Conservation (phyloP, 768 basidiomycete genomes). For the Leccinum barrowsii region DNA sequence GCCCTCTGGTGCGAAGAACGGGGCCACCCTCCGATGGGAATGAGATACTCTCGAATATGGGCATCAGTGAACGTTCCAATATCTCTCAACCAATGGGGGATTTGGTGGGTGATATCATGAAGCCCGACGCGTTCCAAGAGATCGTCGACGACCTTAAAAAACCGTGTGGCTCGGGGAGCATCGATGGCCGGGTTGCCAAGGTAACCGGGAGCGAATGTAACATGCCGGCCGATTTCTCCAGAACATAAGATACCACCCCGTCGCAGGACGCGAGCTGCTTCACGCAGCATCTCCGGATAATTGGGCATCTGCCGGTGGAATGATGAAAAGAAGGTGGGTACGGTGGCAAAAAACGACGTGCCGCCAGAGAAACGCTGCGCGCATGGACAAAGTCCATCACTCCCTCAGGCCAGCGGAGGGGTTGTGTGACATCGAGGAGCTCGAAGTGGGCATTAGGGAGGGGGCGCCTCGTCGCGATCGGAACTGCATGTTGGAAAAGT, state of each 20-base stretch:
- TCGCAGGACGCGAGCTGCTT: slow-evolving; percentile 61
- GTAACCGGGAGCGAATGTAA: slow-evolving; percentile 37
- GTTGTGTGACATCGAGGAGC: slow-evolving; percentile 57
- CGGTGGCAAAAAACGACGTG: slow-evolving; percentile 32
- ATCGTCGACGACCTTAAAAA: slow-evolving; percentile 41
- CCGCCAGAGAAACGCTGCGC: slow-evolving; percentile 56
- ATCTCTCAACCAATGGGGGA: too few species aligned
- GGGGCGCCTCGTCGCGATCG: slow-evolving; percentile 65
- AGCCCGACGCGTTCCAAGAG: slow-evolving; percentile 34
- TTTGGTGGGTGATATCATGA: too few species aligned
- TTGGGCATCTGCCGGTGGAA: slow-evolving; percentile 46
- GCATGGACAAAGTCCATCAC: slow-evolving; percentile 68
- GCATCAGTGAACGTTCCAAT: slow-evolving; percentile 23
- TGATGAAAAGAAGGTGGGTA: slow-evolving; percentile 13
- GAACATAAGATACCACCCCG: slow-evolving; percentile 71
- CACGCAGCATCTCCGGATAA: slow-evolving; percentile 50
- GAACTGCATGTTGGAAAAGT: slow-evolving; percentile 42
- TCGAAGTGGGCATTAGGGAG: slow-evolving; percentile 61
- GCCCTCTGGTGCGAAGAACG: slow-evolving; percentile 28
- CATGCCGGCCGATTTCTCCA: slow-evolving; percentile 52
- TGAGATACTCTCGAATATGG: slow-evolving; percentile 29
- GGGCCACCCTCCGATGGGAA: slow-evolving; percentile 61
- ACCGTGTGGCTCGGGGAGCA: slow-evolving; percentile 26
- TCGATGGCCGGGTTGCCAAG: slow-evolving; percentile 23
- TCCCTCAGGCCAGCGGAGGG: slow-evolving; percentile 46